A percentile compares a stretch with the other conserved stretches of the same genome.
phyloP scores from a whole-genome alignment of 2,329 filamentous ascomycete species.

The Colletotrichum ledebouriae region DNA sequence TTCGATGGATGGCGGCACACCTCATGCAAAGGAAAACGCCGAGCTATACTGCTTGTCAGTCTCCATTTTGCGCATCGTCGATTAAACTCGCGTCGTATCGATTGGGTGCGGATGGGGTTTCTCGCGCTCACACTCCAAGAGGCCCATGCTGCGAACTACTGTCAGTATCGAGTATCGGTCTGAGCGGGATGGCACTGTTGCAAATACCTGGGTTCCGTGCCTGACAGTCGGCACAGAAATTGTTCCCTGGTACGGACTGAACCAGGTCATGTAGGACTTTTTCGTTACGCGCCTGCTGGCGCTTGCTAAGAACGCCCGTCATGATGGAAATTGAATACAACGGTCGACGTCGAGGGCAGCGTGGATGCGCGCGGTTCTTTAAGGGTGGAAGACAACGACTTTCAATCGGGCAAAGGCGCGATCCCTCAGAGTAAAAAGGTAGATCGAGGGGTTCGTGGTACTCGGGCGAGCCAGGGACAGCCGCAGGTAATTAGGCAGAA shows the following conservation, averaged over 20 bases:
- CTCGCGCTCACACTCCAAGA: conserved; percentile 86
- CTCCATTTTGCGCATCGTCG: not conserved
- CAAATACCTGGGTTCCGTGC: conserved; percentile 86
- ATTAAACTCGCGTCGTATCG: conserved; percentile 17
- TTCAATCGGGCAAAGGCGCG: conserved; percentile 28
- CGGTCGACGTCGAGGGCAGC: conserved; percentile 27
- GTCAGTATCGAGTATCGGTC: conserved; percentile 31
- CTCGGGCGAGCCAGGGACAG: conserved; percentile 26
- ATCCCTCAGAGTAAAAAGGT: conserved; percentile 22
- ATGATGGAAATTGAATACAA: conserved; percentile 58
- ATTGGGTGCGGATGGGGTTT: conserved; percentile 16
- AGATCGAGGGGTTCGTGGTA: conserved; percentile 37
- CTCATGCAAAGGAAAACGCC: conserved; percentile 98
- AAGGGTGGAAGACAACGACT: conserved; percentile 13
- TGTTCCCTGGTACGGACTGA: conserved; percentile 86
- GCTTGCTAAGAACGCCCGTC: conserved; percentile 87
- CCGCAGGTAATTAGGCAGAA: conserved; percentile 21
- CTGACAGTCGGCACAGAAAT: conserved; percentile 92
- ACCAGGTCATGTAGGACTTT: conserved; percentile 91
- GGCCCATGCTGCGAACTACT: conserved; percentile 78
- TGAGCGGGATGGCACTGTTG: conserved; percentile 2
- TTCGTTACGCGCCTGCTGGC: conserved; percentile 98
- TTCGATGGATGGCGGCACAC: conserved; percentile 94
- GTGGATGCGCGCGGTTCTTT: conserved; percentile 6
- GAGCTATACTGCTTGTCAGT: conserved; percentile 67